Evolutionary conservation across 192 early-diverging fungal genomes (phyloP).

Genomic region (Podila horticola): DNA sequence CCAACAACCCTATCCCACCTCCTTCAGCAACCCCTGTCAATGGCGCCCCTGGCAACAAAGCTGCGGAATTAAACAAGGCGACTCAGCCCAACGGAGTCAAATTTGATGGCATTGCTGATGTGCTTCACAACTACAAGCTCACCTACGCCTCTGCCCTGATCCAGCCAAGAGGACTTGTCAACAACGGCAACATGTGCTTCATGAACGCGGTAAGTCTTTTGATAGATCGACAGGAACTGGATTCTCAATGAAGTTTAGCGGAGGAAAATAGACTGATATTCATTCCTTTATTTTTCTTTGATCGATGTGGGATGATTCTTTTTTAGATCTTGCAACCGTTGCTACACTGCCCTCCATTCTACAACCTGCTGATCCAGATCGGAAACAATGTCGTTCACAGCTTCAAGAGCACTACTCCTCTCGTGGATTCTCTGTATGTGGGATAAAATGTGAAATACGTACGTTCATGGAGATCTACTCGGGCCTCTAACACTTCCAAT

Average conservation of each 20-base stretch:
- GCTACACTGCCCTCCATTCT: slow-evolving; percentile 92
- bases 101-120: slow-evolving; percentile 48
- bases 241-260: neutral
- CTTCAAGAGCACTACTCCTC: slow-evolving; percentile 80
- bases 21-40: slow-evolving; percentile 22
- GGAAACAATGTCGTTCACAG: slow-evolving; percentile 71
- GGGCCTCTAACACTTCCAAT: too few species aligned
- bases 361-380: slow-evolving; percentile 81
- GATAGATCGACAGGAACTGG: neutral
- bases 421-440: slow-evolving; percentile 88
- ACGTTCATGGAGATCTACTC: too few species aligned
- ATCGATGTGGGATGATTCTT: slow-evolving; percentile 5
- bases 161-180: slow-evolving; percentile 92
- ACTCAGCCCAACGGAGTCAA: slow-evolving; percentile 27
- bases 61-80: slow-evolving; percentile 5
- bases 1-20: slow-evolving; percentile 23
- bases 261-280: neutral
- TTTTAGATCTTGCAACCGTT: slow-evolving; percentile 86
- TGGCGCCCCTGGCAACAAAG: slow-evolving; percentile 25
- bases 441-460: neutral
- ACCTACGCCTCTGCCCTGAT: slow-evolving; percentile 55
- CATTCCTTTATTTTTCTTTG: neutral
- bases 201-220: slow-evolving; percentile 86
- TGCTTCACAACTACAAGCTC: slow-evolving; percentile 57
- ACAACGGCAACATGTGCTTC: slow-evolving; percentile 98